Percentiles rank a stretch among this genome's conserved stretches.
Conservation (phyloP, 192 early-diverging fungal genomes). For the Podila horticola region DNA sequence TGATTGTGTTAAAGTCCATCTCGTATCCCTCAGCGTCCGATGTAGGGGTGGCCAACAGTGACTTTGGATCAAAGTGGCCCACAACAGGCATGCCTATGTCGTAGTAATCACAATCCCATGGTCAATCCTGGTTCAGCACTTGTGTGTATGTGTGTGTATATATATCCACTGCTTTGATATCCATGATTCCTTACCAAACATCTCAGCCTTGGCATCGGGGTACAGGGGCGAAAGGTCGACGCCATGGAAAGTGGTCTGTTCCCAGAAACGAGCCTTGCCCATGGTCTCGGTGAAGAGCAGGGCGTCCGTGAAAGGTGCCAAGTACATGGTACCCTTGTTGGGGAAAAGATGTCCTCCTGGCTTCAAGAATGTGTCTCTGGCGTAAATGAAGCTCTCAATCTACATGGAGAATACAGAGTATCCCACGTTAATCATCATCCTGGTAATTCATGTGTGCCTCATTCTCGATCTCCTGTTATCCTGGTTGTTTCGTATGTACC, state of each 20-base stretch:
- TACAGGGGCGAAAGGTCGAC: conserved; percentile 91
- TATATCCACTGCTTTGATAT: too few relatives aligned
- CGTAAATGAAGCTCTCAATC: conserved; percentile 87
- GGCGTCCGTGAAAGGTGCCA: conserved; percentile 86
- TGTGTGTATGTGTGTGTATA: too few relatives aligned
- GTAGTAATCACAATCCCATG: conserved; percentile 4
- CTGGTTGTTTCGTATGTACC: conserved; percentile 56
- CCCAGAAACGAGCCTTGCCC: conserved; percentile 88
- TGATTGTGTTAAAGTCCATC: conserved; percentile 90
- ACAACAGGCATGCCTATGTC: conserved; percentile 84
- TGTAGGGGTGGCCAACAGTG: conserved; percentile 75
- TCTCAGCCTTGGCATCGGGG: conserved; percentile 87
- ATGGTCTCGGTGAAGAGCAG: conserved; percentile 94
- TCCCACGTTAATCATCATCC: conserved; percentile 5
- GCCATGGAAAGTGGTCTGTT: conserved; percentile 90
- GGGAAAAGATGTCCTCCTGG: conserved; percentile 95
- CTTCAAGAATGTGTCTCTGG: conserved; percentile 91
- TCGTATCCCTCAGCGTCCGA: conserved; percentile 59
- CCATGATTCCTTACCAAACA: conserved; percentile 68
- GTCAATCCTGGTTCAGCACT: too few relatives aligned
- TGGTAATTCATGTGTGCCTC: not conserved
- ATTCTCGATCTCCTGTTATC: not conserved
- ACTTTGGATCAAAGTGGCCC: conserved; percentile 89
- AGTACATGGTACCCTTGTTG: conserved; percentile 85
- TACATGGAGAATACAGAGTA: conserved; percentile 24